Conservation (phyloP, 441 rosid species). For the Codiaeum variegatum region DNA sequence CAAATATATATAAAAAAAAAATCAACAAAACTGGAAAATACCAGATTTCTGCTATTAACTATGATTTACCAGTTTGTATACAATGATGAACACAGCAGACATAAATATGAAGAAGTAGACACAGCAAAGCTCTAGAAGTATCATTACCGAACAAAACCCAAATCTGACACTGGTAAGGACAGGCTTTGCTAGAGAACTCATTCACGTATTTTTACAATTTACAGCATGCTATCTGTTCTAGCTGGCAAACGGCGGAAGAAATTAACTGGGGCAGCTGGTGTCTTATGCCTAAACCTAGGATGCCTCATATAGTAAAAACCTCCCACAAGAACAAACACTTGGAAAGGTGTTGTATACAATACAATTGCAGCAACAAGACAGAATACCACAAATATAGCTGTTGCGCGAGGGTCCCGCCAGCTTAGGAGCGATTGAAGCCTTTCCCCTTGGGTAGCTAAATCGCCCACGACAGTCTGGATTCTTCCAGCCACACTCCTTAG, state of each 20-base stretch:
- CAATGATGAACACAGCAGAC: conserved; percentile 6
- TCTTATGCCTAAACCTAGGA: conserved; percentile 67
- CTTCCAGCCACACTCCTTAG: conserved; percentile 77
- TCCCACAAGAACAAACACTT: conserved; percentile 48
- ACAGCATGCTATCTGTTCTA: conserved; percentile 76
- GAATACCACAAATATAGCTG: conserved; percentile 52
- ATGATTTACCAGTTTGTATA: neutral
- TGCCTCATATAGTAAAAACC: conserved; percentile 86
- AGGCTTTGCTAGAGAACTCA: conserved; percentile 14
- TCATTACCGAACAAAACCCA: conserved; percentile 16
- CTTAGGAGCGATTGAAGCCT: conserved; percentile 67
- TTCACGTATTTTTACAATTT: conserved; percentile 22
- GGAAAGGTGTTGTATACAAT: conserved; percentile 65
- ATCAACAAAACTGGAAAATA: neutral
- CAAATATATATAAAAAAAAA: neutral
- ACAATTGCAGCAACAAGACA: conserved; percentile 63
- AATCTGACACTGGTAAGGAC: conserved; percentile 11
- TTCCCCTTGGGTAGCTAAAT: conserved; percentile 86
- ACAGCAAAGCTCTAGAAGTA: conserved; percentile 22
- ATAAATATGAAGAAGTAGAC: neutral
- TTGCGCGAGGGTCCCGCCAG: conserved; percentile 95
- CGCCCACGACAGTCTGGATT: conserved; percentile 87
- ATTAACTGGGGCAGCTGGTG: conserved; percentile 57
- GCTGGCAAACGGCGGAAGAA: conserved; percentile 90
- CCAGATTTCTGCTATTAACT: neutral